Percentiles rank a stretch among this genome's conserved stretches.
Evolutionary conservation across 768 basidiomycete genomes (phyloP).

Genomic region (Pholiota microspora): DNA sequence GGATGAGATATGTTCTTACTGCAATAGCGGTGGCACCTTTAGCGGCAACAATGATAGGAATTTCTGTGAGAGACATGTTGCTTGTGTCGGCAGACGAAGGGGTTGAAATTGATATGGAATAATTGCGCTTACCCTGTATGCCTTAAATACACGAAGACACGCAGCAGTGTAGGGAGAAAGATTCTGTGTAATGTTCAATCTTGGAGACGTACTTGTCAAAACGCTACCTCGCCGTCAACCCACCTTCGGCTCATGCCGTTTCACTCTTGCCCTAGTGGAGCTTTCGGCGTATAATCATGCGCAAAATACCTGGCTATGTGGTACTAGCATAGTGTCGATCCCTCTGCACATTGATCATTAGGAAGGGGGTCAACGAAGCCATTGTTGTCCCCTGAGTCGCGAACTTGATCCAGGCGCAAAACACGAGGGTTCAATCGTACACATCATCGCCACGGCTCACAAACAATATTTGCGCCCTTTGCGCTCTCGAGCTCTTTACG

Average conservation of each 20-base stretch:
- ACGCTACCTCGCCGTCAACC: background rate
- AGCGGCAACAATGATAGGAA: background rate
- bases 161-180: background rate
- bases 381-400: background rate
- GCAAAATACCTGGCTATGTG: background rate
- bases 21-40: slow-evolving; percentile 1
- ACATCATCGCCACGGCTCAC: background rate
- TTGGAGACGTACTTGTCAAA: background rate
- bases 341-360: background rate
- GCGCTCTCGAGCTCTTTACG: background rate
- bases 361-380: background rate
- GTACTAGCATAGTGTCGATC: background rate
- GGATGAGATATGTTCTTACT: too few species aligned
- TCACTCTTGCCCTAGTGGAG: background rate
- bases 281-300: background rate
- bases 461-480: background rate
- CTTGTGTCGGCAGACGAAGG: background rate
- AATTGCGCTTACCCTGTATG: background rate
- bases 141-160: background rate
- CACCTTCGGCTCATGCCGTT: background rate
- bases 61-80: slow-evolving; percentile 3
- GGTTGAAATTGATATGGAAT: background rate
- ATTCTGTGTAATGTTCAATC: too few species aligned
- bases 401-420: background rate
- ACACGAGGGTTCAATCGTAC: background rate